Conservation (phyloP, 768 basidiomycete species). For the Mycena floridula region DNA sequence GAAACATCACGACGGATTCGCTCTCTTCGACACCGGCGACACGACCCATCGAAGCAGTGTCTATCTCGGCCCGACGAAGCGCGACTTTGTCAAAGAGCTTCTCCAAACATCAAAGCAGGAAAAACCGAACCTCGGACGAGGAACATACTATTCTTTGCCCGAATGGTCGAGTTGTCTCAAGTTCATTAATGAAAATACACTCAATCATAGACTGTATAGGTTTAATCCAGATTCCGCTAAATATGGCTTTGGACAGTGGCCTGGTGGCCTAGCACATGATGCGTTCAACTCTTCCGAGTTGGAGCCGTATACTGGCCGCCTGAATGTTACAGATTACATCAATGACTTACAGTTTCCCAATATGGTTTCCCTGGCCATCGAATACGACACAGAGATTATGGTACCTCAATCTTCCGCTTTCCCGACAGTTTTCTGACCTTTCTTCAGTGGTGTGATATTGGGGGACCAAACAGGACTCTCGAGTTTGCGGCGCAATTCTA, state of each 20-base stretch:
- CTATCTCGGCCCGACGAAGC: constrained; percentile 37
- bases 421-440: neutral
- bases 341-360: neutral
- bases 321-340: neutral
- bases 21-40: constrained; percentile 48
- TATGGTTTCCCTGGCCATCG: neutral
- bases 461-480: neutral
- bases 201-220: too few relatives aligned
- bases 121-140: constrained; percentile 46
- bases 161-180: too few relatives aligned
- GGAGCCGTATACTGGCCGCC: too few relatives aligned
- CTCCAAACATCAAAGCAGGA: constrained; percentile 42
- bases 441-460: neutral
- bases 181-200: too few relatives aligned
- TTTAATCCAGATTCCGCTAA: neutral
- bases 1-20: constrained; percentile 63
- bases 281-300: too few relatives aligned
- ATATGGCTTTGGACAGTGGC: neutral
- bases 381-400: neutral
- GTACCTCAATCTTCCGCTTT: neutral
- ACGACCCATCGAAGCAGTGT: constrained; percentile 46
- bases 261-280: too few relatives aligned
- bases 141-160: constrained; percentile 53
- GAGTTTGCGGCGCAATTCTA: neutral
- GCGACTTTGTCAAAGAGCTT: constrained; percentile 46